Evolutionary conservation across 2,329 filamentous ascomycete species (phyloP), one percentile per base, ranked within the genome.

Genomic region (Arthrobotrys conoides): DNA sequence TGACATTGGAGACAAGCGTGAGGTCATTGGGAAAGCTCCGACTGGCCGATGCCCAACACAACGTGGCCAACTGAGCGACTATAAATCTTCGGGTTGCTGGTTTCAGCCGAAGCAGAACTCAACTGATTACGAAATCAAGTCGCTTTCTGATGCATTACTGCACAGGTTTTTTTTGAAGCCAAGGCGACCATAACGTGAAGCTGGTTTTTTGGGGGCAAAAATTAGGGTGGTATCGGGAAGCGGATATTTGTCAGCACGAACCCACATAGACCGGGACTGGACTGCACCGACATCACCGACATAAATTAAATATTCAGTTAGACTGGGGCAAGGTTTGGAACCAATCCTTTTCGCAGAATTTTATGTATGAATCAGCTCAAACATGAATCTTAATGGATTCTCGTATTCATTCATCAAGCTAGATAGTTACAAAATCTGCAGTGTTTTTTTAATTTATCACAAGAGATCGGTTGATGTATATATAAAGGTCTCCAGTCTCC

Each of bases 151-250:
- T 36, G 8, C 33, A 36, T n/a, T 36, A 8, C 9, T 36, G 5
- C 9, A 12, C 1, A 36, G 33, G 9, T 36, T 9, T 36, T 36
- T 36, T 10, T 1, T 67, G 51, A 46, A 46, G 67, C 67, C 55
- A 71, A 71, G 66, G 33, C 38, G 41, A 61, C 6, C 67, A 71
- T 71, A 71, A 71, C 67, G 67, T 71, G n/a, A 71, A 49, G 67
- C 27, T 16, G 4, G 16, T 9, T 46, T 18, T 36, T 27, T 27
- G 24, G 24, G 27, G 27, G 27, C 6, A 22, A 57, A 24, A 30
- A 5, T 44, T n/a, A 27, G 14, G 27, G 20, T 18, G 12, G 9
- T 12, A 44, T 30, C 49, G 66, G 51, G 22, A 51, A 49, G 27
- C 66, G 65, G 66, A 3, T 10, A 41, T 63, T 71, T 63, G 67